Evolutionary conservation across 164 flowering plant species (phyloP).

Genomic region (Aristolochia fimbriata): DNA sequence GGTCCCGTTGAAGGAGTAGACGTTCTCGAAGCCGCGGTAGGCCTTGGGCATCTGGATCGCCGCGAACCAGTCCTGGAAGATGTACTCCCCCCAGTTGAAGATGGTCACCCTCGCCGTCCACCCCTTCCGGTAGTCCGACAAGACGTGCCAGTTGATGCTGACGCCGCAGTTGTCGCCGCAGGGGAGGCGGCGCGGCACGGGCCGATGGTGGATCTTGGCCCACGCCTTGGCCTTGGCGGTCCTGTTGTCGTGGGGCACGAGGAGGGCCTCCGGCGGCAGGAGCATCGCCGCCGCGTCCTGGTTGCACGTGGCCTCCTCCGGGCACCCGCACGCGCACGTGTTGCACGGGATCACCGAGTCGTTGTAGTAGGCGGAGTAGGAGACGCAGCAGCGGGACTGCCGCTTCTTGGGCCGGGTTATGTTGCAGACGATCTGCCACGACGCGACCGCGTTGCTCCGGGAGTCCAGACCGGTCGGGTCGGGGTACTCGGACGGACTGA

Average conservation of each 20-base stretch:
- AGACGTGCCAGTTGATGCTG: slow-evolving; percentile 73
- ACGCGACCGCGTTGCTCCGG: slow-evolving; percentile 34
- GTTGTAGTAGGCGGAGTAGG: slow-evolving; percentile 68
- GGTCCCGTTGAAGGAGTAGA: slow-evolving; percentile 76
- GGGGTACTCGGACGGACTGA: slow-evolving; percentile 44
- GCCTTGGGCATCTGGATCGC: slow-evolving; percentile 47
- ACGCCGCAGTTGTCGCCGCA: slow-evolving; percentile 75
- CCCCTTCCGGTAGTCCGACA: slow-evolving; percentile 45
- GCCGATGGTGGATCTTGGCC: slow-evolving; percentile 36
- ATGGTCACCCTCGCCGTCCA: slow-evolving; percentile 72
- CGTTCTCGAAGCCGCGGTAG: slow-evolving; percentile 40
- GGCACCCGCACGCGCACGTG: slow-evolving; percentile 79
- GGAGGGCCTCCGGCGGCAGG: slow-evolving; percentile 63
- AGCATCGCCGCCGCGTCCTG: slow-evolving; percentile 30
- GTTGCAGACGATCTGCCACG: slow-evolving; percentile 75
- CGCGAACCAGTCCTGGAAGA: slow-evolving; percentile 56
- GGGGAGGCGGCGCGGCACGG: slow-evolving; percentile 34
- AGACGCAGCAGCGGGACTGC: slow-evolving; percentile 49
- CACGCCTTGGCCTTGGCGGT: slow-evolving; percentile 51
- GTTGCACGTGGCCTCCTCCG: slow-evolving; percentile 21
- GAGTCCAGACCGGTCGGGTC: slow-evolving; percentile 42
- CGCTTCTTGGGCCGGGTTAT: slow-evolving; percentile 41
- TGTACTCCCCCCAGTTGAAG: slow-evolving; percentile 51
- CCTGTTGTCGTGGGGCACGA: slow-evolving; percentile 60
- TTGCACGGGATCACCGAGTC: slow-evolving; percentile 72